phyloP scores from a whole-genome alignment of 768 basidiomycete species.

The Panus rudis region DNA sequence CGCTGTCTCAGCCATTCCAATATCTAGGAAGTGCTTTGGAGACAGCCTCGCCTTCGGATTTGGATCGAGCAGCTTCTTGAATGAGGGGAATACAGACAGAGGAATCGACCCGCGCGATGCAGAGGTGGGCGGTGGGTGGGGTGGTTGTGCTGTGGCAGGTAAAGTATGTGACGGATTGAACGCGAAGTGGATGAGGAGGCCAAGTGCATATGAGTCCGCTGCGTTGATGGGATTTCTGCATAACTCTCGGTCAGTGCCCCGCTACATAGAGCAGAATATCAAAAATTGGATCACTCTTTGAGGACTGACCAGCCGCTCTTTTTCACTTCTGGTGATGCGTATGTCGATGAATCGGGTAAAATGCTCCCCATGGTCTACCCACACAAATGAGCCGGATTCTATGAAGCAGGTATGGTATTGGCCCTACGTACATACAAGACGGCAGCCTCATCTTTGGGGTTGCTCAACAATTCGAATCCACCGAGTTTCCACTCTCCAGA shows the following conservation, averaged over 20 bases:
- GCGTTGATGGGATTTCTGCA: conserved; percentile 34
- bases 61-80: conserved; percentile 87
- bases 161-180: conserved; percentile 83
- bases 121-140: conserved; percentile 72
- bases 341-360: conserved; percentile 52
- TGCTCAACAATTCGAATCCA: conserved; percentile 88
- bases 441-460: conserved; percentile 68
- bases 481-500: conserved; percentile 97
- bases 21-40: conserved; percentile 69
- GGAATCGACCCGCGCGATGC: conserved; percentile 77
- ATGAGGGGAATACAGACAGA: conserved; percentile 60
- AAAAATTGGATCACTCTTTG: conserved; percentile 60
- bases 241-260: conserved; percentile 17
- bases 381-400: conserved; percentile 4
- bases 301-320: conserved; percentile 77
- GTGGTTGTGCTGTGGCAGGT: conserved; percentile 61
- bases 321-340: conserved; percentile 81
- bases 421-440: conserved; percentile 68
- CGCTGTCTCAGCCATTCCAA: conserved; percentile 63
- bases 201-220: conserved; percentile 84
- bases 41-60: conserved; percentile 75
- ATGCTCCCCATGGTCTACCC: conserved; percentile 59
- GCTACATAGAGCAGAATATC: background rate
- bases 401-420: conserved; percentile 9
- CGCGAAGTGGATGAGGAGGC: conserved; percentile 74